phyloP scores from a whole-genome alignment of 108 stramenopile species.

The Stephanodiscus minutulus region DNA sequence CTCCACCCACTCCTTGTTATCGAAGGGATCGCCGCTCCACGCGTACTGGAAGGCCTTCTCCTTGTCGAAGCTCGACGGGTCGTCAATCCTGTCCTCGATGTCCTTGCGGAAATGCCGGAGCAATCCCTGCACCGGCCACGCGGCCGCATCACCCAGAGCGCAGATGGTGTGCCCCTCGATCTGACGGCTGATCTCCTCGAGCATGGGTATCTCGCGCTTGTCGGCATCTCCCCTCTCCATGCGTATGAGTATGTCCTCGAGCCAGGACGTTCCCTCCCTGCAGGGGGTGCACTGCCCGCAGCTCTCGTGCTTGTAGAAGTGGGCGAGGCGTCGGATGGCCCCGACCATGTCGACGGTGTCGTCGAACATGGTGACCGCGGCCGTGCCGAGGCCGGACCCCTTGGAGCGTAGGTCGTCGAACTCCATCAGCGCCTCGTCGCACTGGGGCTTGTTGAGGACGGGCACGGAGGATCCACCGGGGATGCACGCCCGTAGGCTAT shows the following conservation, averaged over 20 bases:
- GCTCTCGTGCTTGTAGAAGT: slow-evolving; percentile 99
- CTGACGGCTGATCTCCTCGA: slow-evolving; percentile 98
- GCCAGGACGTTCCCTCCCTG: slow-evolving; percentile 95
- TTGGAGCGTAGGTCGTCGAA: slow-evolving; percentile 96
- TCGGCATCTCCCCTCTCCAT: slow-evolving; percentile 99
- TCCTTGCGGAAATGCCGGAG: slow-evolving; percentile 96
- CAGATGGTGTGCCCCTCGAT: slow-evolving; percentile 99
- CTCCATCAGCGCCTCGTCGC: slow-evolving; percentile 98
- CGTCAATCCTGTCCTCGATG: slow-evolving; percentile 96
- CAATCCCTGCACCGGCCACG: slow-evolving; percentile 99
- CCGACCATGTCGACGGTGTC: slow-evolving; percentile 99
- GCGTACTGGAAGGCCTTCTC: slow-evolving; percentile 96
- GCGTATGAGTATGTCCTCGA: slow-evolving; percentile 90
- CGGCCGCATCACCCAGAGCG: slow-evolving; percentile 99
- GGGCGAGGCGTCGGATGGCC: slow-evolving; percentile 98
- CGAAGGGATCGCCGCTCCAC: slow-evolving; percentile 93
- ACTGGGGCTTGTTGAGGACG: slow-evolving; percentile 93
- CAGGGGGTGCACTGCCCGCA: slow-evolving; percentile 99
- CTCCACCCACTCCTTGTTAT: slow-evolving; percentile 89
- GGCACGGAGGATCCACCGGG: slow-evolving; percentile 99
- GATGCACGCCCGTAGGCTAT: slow-evolving; percentile 98
- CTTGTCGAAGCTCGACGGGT: slow-evolving; percentile 84
- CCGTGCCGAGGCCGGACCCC: slow-evolving; percentile 97
- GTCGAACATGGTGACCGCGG: slow-evolving; percentile 99
- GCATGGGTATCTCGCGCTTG: slow-evolving; percentile 99